Base-by-base conservation (phyloP, 2,329 filamentous ascomycete species). In the Dichotomopilus funicola region DNA sequence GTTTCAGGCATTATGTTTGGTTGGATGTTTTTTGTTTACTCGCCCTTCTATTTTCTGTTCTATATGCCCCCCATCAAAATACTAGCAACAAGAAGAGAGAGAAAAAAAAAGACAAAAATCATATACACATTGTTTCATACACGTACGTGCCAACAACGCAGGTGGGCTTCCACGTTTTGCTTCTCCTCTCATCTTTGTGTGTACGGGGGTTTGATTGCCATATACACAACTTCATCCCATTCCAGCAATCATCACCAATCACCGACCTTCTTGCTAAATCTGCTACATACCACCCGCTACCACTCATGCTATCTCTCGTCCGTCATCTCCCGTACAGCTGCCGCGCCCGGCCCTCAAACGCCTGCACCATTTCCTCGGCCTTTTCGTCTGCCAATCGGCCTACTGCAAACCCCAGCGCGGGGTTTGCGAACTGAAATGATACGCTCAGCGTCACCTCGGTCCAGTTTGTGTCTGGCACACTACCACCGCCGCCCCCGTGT, bases 341-440 rank as follows among this genome's bases (percentile, higher is more conserved):
- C 67, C 75, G 76, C 5, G 94, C 91, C 66, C 88, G 79, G 71
- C 82, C 81, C 74, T 96, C 91, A 75, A 99, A 99, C 1, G 94
- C 92, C 70, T 89, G 85, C 62, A 97, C 88, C 91, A 99, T 96
- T 61, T 88, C 78, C 4, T 83, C 85, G 1, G 90, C 92, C 60
- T 96, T 84, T 72, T 89, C 90, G 36, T 89, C 87, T 61, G 90
- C 89, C 31, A 94, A 85, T 37, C 88, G 86, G 40, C 84, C 80
- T 68, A 91, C 94, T 67, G 96, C 76, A 19, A 88, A 83, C 43
- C 85, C 86, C 73, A 96, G 95, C 55, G 96, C 70, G n/a, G 91
- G 89, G 71, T 91, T 97, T 63, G 83, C 79, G 69, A 99, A 96
- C 70, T 86, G 82, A 69, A 91, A 96, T 60, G 85, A 81, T 63